A percentile compares a stretch with the other conserved stretches of the same genome.
These are phyloP conservation scores for Monilinia laxa DNA, from an alignment of 2,329 filamentous ascomycete genomes.

Conservation along the genomic window DNA sequence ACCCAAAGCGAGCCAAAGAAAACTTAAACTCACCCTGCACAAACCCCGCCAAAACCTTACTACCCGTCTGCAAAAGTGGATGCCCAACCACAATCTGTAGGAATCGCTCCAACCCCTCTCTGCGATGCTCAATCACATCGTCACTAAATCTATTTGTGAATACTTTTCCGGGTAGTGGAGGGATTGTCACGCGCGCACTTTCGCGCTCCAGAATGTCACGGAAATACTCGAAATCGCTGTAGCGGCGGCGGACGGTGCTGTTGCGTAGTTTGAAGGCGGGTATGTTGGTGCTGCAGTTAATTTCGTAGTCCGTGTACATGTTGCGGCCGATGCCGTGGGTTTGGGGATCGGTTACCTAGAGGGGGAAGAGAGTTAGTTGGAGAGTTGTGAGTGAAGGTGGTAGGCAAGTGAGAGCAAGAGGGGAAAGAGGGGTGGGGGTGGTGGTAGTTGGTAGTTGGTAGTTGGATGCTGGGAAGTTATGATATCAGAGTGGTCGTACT, in stretches of 20 bases:
- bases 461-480: not conserved
- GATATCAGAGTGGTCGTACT: conserved; percentile 50
- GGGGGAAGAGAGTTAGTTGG: conserved; percentile 24
- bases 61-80: conserved; percentile 93
- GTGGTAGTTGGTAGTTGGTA: conserved; percentile 24
- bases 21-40: conserved; percentile 76
- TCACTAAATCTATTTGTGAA: conserved; percentile 98
- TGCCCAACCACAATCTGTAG: conserved; percentile 97
- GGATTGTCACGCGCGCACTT: conserved; percentile 90
- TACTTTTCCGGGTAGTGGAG: conserved; percentile 92
- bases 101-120: conserved; percentile 91
- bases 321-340: conserved; percentile 90
- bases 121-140: conserved; percentile 92
- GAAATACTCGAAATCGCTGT: conserved; percentile 98
- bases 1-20: not conserved
- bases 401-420: conserved; percentile 11
- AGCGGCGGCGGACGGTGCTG: conserved; percentile 84
- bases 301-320: conserved; percentile 99
- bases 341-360: conserved; percentile 84
- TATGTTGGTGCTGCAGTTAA: conserved; percentile 96
- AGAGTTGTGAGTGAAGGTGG: not conserved
- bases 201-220: conserved; percentile 97
- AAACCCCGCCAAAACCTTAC: conserved; percentile 93
- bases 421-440: conserved; percentile 5
- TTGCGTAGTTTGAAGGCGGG: conserved; percentile 95